Base-by-base conservation (phyloP, 2,329 filamentous ascomycete species). In the Hypoxylon sp. region DNA sequence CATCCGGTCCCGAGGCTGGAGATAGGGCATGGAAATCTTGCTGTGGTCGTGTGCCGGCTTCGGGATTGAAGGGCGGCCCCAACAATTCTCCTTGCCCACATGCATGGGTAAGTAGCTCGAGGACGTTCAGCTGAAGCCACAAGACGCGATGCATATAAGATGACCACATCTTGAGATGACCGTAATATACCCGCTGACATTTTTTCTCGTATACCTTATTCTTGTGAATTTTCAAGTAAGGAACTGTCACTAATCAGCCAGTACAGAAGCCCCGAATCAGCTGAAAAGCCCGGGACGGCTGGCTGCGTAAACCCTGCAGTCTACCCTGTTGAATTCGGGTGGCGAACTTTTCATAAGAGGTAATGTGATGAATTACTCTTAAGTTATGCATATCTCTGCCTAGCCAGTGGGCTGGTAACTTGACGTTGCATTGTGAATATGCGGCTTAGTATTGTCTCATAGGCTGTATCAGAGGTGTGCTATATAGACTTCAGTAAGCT, bases 181-280 rank as follows among this genome's bases (percentile, higher is more conserved):
- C 27, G 19, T 55, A 6, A 29, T 42, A 58, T 59, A 54, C 54
- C 61, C 21, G 55, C 54, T 65, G 55, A 54, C 55, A 21, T 17
- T 35, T 27, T 10, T 31, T 19, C 24, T 27, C 53, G n/a, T 29
- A 42, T 51, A 10, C 32, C 11, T 35, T 35, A 37, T 13, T 24
- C 19, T 42, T 15, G 8, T 15, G 19, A 19, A 44, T 35, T 2
- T 6, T 52, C 21, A 15, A 7, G 21, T 15, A 6, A 27, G 21
- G 27, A 31, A 19, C 8, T 6, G 24, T 5, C 6, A 44, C 24
- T 6, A 17, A 42, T 54, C 15, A 62, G 52, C 42, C 44, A 47
- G 27, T 19, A 13, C 19, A 27, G 35, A 11, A 39, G 48, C 24
- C 55, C 50, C 42, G 21, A 47, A 52, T 54, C 21, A 64, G 37